A percentile compares a stretch with the other conserved stretches of the same genome.
These are phyloP conservation scores for Ganoderma multipileum DNA, from an alignment of 1,284 basidiomycete genomes.

Conservation along the genomic window DNA sequence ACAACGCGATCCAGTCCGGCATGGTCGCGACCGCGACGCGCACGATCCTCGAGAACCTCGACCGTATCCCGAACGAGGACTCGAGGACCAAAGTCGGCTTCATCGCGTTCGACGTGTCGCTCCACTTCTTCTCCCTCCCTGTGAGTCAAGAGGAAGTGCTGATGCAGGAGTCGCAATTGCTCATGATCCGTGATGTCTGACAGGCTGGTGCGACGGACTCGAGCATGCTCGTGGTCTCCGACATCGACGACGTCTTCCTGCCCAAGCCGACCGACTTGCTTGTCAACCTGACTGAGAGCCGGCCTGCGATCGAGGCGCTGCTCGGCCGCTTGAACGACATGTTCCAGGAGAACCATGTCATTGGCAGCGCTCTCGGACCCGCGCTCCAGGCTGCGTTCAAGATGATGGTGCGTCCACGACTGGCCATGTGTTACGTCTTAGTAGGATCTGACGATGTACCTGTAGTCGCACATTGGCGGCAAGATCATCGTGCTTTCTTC, in stretches of 20 bases:
- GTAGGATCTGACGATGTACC: slow-evolving; percentile 2
- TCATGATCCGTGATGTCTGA: slow-evolving; percentile 15
- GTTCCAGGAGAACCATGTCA: slow-evolving; percentile 93
- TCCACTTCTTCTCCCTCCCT: slow-evolving; percentile 97
- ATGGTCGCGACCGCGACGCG: slow-evolving; percentile 99
- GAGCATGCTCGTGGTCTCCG: slow-evolving; percentile 96
- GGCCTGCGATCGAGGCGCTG: slow-evolving; percentile 83
- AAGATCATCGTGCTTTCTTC: slow-evolving; percentile 94
- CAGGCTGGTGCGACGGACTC: slow-evolving; percentile 86
- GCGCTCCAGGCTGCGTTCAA: slow-evolving; percentile 97
- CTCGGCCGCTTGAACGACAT: slow-evolving; percentile 90
- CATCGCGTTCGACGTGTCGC: slow-evolving; percentile 90
- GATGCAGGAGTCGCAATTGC: background rate
- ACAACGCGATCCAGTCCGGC: slow-evolving; percentile 89
- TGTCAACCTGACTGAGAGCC: slow-evolving; percentile 90
- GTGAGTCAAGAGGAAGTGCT: slow-evolving; percentile 46
- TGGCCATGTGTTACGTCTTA: background rate
- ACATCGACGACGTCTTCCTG: slow-evolving; percentile 96
- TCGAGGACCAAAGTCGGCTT: slow-evolving; percentile 92
- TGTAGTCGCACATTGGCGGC: slow-evolving; percentile 87
- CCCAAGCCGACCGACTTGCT: slow-evolving; percentile 97
- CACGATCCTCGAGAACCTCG: slow-evolving; percentile 94
- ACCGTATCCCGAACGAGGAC: slow-evolving; percentile 95
- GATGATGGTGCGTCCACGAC: slow-evolving; percentile 73
- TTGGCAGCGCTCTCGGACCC: slow-evolving; percentile 96